Conservation (phyloP, 1,139 yeast genomes). For the Arxiozyma slooffiae region DNA sequence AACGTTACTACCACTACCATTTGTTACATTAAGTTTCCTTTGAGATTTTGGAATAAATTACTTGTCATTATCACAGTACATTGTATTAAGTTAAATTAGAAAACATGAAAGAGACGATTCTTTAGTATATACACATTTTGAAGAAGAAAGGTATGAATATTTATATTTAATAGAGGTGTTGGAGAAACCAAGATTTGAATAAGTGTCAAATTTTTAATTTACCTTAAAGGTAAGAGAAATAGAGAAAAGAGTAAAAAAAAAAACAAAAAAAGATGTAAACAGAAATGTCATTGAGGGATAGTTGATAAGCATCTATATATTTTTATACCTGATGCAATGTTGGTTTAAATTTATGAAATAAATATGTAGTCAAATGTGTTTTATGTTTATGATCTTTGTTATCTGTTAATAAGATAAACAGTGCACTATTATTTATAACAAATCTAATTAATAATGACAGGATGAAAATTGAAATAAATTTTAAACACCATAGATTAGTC, state of each 20-base stretch:
- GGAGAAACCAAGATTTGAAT: slow-evolving; percentile 53
- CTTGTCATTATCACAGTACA: slow-evolving; percentile 70
- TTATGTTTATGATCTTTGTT: slow-evolving; percentile 2
- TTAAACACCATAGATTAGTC: slow-evolving; percentile 36
- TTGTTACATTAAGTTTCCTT: slow-evolving; percentile 53
- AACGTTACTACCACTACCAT: slow-evolving; percentile 67
- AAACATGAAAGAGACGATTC: slow-evolving; percentile 29
- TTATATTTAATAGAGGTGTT: slow-evolving; percentile 59
- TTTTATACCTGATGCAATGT: not conserved
- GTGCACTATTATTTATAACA: slow-evolving; percentile 21
- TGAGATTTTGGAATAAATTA: slow-evolving; percentile 79
- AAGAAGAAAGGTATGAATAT: slow-evolving; percentile 60
- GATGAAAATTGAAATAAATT: slow-evolving; percentile 29
- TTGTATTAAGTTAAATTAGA: slow-evolving; percentile 65
- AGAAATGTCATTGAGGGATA: not conserved
- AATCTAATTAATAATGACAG: slow-evolving; percentile 21
- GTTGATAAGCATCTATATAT: not conserved
- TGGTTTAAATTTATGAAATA: slow-evolving; percentile 1
- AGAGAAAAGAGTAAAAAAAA: not conserved
- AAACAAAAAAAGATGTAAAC: no score
- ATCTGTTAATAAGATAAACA: slow-evolving; percentile 22
- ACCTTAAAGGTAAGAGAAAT: not conserved
- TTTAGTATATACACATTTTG: slow-evolving; percentile 34
- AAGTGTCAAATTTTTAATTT: not conserved
- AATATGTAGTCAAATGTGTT: not conserved